These are phyloP conservation scores for Exsudoporus frostii DNA, from an alignment of 768 basidiomycete species.

Conservation along the genomic window DNA sequence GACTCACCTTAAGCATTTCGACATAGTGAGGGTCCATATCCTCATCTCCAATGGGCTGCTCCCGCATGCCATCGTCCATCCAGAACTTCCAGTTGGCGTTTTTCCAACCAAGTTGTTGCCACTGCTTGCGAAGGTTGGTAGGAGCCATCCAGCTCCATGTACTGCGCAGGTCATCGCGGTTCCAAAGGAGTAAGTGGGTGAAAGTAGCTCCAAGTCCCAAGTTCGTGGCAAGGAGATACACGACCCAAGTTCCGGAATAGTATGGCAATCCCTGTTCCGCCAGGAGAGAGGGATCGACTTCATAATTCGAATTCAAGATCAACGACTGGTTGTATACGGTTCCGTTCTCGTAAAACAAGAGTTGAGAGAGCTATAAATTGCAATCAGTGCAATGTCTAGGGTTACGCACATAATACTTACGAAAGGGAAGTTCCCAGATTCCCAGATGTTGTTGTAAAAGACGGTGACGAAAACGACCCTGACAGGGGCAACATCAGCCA, in stretches of 20 bases:
- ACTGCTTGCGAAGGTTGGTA: conserved; percentile 23
- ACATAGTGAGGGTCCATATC: conserved; percentile 52
- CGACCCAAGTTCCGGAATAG: conserved; percentile 28
- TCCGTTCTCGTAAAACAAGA: conserved; percentile 50
- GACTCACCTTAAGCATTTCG: conserved; percentile 45
- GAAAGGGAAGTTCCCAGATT: conserved; percentile 59
- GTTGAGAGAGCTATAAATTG: conserved; percentile 41
- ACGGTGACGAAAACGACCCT: conserved; percentile 34
- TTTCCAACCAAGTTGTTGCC: conserved; percentile 22
- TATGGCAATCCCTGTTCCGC: conserved; percentile 37
- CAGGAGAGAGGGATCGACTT: conserved; percentile 48
- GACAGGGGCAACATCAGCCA: conserved; percentile 5
- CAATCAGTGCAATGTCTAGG: not conserved
- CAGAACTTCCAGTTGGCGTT: conserved; percentile 42
- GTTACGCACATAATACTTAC: conserved; percentile 31
- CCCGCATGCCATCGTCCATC: conserved; percentile 15
- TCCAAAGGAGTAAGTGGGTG: conserved; percentile 52
- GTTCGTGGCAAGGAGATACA: conserved; percentile 17
- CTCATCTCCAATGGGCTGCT: conserved; percentile 34
- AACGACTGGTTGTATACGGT: conserved; percentile 48
- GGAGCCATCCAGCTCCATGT: conserved; percentile 48
- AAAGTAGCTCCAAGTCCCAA: conserved; percentile 44
- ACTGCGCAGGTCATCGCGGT: conserved; percentile 44
- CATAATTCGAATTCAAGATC: conserved; percentile 52
- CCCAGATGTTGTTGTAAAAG: conserved; percentile 53